Base-by-base conservation (phyloP, 2,329 filamentous ascomycete genomes). In the Penicillium aurantiogriseum region DNA sequence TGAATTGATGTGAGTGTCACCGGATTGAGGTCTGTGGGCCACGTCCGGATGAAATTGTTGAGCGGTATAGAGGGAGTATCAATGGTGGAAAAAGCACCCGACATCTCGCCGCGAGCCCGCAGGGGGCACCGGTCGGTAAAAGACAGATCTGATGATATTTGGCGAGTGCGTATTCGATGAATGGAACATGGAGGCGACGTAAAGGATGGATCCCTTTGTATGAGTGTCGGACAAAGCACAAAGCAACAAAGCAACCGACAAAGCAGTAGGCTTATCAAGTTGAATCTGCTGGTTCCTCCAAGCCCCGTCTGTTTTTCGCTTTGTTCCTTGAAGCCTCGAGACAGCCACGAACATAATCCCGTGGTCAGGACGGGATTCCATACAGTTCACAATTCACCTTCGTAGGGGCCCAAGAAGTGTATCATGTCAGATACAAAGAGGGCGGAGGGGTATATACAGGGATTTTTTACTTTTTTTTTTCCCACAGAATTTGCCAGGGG, bases 131-230 rank as follows among this genome's bases (percentile, higher is more conserved):
- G 29, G 44, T n/a, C 27, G 21, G 45, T 38, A 43, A 40, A 46
- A 21, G 29, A 35, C 27, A 44, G 13, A 40, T 54, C 51, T 35
- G 51, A 21, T 25, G 27, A 17, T 40, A 15, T 19, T 53, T 35
- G 29, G 21, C 43, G n/a, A 55, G 48, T 46, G 23, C 15, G 35
- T 29, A 39, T 33, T 23, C 36, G 31, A 31, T 47, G 36, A 40
- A 54, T 40, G 42, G 35, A 36, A 57, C 54, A 57, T 57, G 35
- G 40, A 38, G 29, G n/a, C 54, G 48, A 29, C 21, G 42, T 33
- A 6, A 29, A 35, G 8, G 13, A 33, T 27, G 33, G 35, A 47
- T 52, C 48, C 38, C 52, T 55, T 55, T 55, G 39, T 45, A 56
- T 35, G 44, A 19, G 11, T 21, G 13, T n/a, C 2, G 27, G 42